Base-by-base conservation (phyloP, 2,329 filamentous ascomycete species). In the Kalmusia sp. region DNA sequence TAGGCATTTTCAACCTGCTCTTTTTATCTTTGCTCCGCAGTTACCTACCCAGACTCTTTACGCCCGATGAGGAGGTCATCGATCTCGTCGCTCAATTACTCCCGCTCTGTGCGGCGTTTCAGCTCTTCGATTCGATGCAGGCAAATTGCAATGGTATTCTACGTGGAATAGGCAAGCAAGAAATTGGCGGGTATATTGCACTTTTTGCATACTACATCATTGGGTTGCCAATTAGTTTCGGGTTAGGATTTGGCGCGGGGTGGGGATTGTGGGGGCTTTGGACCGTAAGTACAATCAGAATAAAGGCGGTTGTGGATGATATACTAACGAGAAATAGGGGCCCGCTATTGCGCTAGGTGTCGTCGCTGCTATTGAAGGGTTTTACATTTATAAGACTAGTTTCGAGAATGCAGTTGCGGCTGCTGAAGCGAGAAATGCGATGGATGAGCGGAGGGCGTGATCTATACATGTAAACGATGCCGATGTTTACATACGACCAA, bases 161-260 rank as follows among this genome's bases (percentile, higher is more conserved):
- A 24, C 84, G 95, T 35, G 93, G 93, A 11, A 84, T 98, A 14
- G 95, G 95, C 2, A 86, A 90, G 52, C 93, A 98, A 74, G 87
- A 92, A 59, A 87, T 98, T 51, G 93, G 93, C 11, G 93, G 93
- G 0, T 96, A 93, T 64, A 87, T 93, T 6, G 96, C 95, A 67
- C 77, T 98, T 2, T 85, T 92, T 44, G 88, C 88, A 19, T 97
- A 97, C 77, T 99, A 98, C 74, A 78, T 84, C 15, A 82, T 98
- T 22, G 93, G 91, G 0, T 81, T 98, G 74, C 93, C 95, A 0
- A 85, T 96, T 28, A 91, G 88, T 33, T 89, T 97, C 61, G 85
- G 84, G 4, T 85, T 89, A 0, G 89, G 87, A 0, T 96, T 98
- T 71, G 88, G 86, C 0, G 77, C 93, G 3, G 81, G 81, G 17